Evolutionary conservation across 2,329 filamentous ascomycete species (phyloP).

Genomic region (Phialemonium atrogriseum): DNA sequence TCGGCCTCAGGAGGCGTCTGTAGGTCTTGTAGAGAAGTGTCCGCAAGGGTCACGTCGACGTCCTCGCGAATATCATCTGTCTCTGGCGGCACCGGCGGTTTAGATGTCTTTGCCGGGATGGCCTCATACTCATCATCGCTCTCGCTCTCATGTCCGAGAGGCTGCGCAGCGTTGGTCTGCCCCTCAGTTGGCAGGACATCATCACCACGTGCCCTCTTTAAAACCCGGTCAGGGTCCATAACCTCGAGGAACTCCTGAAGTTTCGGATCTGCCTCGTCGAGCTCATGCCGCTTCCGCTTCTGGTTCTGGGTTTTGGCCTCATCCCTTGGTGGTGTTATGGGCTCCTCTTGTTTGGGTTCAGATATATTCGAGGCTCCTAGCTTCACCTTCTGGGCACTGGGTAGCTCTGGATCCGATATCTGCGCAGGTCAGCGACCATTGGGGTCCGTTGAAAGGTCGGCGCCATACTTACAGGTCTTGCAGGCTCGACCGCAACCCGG

Average conservation of each 20-base stretch:
- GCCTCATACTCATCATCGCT: constrained; percentile 71
- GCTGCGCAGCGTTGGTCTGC: constrained; percentile 8
- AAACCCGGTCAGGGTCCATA: constrained; percentile 63
- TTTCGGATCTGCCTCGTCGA: constrained; percentile 63
- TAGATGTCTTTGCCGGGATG: constrained; percentile 45
- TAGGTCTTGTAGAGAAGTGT: too few relatives aligned
- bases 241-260: constrained; percentile 78
- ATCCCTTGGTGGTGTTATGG: constrained; percentile 16
- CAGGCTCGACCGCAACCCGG: constrained; percentile 82
- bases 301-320: constrained; percentile 53
- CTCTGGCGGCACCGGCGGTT: constrained; percentile 23
- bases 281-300: constrained; percentile 60
- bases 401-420: constrained; percentile 33
- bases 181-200: constrained; percentile 18
- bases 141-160: constrained; percentile 39
- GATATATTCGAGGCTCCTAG: constrained; percentile 6
- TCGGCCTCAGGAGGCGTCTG: constrained; percentile 3
- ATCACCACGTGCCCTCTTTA: constrained; percentile 52
- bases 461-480: constrained; percentile 58
- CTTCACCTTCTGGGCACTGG: constrained; percentile 13
- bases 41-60: constrained; percentile 6
- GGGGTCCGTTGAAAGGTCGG: background rate
- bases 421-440: constrained; percentile 9
- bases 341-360: constrained; percentile 9
- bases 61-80: constrained; percentile 4